A percentile compares a stretch with the other conserved stretches of the same genome.
These are phyloP conservation scores for Candida sanyaensis DNA, from an alignment of 1,139 yeast species.

Conservation along the genomic window DNA sequence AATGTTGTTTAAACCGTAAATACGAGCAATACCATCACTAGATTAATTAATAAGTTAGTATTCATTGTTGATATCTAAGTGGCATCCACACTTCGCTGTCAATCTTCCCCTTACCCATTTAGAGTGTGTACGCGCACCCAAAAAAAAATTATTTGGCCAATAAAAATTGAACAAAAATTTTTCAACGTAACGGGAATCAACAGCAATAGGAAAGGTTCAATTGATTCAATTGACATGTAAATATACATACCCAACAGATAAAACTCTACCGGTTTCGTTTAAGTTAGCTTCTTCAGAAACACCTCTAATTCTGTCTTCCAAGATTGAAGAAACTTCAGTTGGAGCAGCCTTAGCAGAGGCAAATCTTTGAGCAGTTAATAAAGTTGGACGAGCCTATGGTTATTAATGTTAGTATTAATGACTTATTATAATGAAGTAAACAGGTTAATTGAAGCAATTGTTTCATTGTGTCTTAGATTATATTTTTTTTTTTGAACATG, in stretches of 20 bases:
- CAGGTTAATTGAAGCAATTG: too few relatives aligned
- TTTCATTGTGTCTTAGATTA: too few relatives aligned
- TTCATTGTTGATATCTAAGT: not conserved
- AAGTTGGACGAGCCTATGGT: slow-evolving; percentile 70
- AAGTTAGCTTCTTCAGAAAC: slow-evolving; percentile 96
- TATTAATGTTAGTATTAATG: slow-evolving; percentile 15
- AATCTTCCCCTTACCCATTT: too few relatives aligned
- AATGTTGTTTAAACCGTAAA: slow-evolving; percentile 98
- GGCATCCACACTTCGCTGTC: too few relatives aligned
- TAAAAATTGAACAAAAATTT: slow-evolving; percentile 8
- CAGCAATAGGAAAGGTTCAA: not conserved
- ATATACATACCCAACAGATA: slow-evolving; percentile 84
- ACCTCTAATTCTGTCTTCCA: slow-evolving; percentile 99
- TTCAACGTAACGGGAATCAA: not conserved
- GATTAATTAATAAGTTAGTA: slow-evolving; percentile 23
- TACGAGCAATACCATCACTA: slow-evolving; percentile 99
- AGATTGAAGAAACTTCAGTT: slow-evolving; percentile 98
- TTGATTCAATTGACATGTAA: not conserved
- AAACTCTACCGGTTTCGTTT: slow-evolving; percentile 99
- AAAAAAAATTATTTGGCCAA: slow-evolving; percentile 9
- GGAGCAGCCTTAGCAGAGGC: slow-evolving; percentile 99
- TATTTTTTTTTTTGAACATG: too few relatives aligned
- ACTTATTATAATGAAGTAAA: not conserved
- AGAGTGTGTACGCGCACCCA: slow-evolving; percentile 6
- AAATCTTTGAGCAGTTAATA: slow-evolving; percentile 67